These are phyloP conservation scores for Neurospora sp. DNA, from an alignment of 495 filamentous ascomycete species.

Conservation along the genomic window DNA sequence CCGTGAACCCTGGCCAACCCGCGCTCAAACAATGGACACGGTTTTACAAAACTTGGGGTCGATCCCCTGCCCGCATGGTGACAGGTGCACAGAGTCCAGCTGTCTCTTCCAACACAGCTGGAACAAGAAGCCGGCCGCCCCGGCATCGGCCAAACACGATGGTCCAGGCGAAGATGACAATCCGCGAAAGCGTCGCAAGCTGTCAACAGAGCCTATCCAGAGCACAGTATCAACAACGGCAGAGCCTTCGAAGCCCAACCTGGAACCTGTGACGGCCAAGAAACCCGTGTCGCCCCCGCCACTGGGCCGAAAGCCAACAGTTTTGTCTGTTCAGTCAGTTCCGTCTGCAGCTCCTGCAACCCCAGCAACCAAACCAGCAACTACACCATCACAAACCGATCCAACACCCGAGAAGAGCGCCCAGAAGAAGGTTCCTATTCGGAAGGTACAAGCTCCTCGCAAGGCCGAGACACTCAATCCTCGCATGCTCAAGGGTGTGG, in stretches of 20 bases:
- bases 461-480: constrained; percentile 61
- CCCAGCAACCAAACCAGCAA: neutral
- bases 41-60: constrained; percentile 54
- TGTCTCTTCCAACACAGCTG: constrained; percentile 35
- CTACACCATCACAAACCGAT: neutral
- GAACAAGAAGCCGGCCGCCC: constrained; percentile 11
- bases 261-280: constrained; percentile 8
- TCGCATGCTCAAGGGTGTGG: constrained; percentile 55
- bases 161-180: neutral
- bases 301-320: constrained; percentile 16
- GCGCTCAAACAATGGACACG: constrained; percentile 47
- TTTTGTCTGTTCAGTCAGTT: neutral
- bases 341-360: neutral
- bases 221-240: neutral
- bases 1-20: constrained; percentile 2
- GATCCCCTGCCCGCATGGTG: constrained; percentile 53
- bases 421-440: neutral
- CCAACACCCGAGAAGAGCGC: neutral
- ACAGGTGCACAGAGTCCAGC: constrained; percentile 28
- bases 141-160: neutral
- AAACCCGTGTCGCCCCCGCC: constrained; percentile 24
- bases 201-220: constrained; percentile 9
- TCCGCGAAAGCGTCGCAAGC: constrained; percentile 23
- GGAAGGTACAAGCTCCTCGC: constrained; percentile 11
- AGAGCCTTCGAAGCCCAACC: neutral